A percentile compares a stretch with the other conserved stretches of the same genome.
phyloP scores from a whole-genome alignment of 148 eudicot genomes.

The Salicornia ramosissima region DNA sequence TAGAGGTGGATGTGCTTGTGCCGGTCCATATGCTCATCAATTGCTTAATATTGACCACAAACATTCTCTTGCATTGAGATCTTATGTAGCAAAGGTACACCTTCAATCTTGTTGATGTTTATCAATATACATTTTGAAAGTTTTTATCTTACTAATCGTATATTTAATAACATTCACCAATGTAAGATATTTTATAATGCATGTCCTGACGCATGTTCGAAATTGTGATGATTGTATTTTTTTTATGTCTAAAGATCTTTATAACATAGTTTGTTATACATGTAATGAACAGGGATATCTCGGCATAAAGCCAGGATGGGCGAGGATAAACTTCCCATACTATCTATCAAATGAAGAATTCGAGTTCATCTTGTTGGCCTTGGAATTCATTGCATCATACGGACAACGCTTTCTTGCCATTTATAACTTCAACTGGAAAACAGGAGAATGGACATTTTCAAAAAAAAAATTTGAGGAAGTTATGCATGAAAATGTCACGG shows the following conservation, averaged over 20 bases:
- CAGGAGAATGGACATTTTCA: conserved; percentile 53
- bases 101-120: too few species aligned
- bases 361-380: conserved; percentile 52
- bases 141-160: too few species aligned
- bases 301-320: conserved; percentile 64
- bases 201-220: background rate
- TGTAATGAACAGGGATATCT: conserved; percentile 30
- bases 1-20: conserved; percentile 67
- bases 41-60: conserved; percentile 39
- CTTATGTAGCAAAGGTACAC: conserved; percentile 36
- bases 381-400: conserved; percentile 50
- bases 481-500: conserved; percentile 8
- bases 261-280: background rate
- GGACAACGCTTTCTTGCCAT: conserved; percentile 59
- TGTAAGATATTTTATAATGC: too few species aligned
- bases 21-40: conserved; percentile 54
- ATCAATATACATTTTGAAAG: background rate
- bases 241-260: too few species aligned
- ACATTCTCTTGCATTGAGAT: conserved; percentile 40
- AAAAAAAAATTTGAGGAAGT: conserved; percentile 21
- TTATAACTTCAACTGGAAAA: conserved; percentile 57
- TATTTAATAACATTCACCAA: too few species aligned
- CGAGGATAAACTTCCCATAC: conserved; percentile 55
- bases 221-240: background rate
- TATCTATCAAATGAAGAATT: conserved; percentile 61